Evolutionary conservation across 805 yeast species (phyloP).

Genomic region (Candida chilensis): DNA sequence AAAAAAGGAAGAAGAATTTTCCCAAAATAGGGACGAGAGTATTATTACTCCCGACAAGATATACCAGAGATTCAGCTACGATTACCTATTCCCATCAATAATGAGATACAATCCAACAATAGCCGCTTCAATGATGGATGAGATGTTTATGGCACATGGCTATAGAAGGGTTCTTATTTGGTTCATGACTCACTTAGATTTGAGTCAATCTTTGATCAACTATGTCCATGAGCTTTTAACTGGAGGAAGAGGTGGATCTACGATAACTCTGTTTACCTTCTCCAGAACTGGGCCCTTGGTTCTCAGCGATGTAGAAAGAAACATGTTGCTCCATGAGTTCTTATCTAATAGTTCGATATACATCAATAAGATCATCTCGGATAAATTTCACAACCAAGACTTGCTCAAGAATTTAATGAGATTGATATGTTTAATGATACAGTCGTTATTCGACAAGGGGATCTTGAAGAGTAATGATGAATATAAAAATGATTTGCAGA

Average conservation of each 20-base stretch:
- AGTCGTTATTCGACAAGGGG: slow-evolving; percentile 34
- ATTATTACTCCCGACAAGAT: slow-evolving; percentile 41
- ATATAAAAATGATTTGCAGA: slow-evolving; percentile 50
- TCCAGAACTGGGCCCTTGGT: slow-evolving; percentile 49
- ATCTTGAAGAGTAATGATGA: slow-evolving; percentile 39
- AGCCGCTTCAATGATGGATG: slow-evolving; percentile 53
- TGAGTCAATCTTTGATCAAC: slow-evolving; percentile 46
- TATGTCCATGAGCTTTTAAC: slow-evolving; percentile 54
- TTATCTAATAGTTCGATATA: slow-evolving; percentile 44
- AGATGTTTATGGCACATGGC: slow-evolving; percentile 61
- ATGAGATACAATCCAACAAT: slow-evolving; percentile 41
- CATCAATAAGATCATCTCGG: slow-evolving; percentile 17
- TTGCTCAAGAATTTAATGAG: slow-evolving; percentile 31
- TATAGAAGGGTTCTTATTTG: slow-evolving; percentile 55
- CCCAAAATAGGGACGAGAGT: slow-evolving; percentile 10
- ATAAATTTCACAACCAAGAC: slow-evolving; percentile 17
- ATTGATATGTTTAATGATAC: slow-evolving; percentile 55
- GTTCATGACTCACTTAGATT: slow-evolving; percentile 55
- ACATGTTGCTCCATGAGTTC: slow-evolving; percentile 65
- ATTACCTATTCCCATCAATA: slow-evolving; percentile 40
- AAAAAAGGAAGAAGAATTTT: slow-evolving; percentile 9
- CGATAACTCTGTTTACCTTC: slow-evolving; percentile 21
- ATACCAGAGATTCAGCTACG: slow-evolving; percentile 33
- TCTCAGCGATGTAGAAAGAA: slow-evolving; percentile 49
- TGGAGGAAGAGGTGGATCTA: slow-evolving; percentile 44